Conservation (phyloP, 2,329 filamentous ascomycete genomes). For the Fusarium phyllophilum region DNA sequence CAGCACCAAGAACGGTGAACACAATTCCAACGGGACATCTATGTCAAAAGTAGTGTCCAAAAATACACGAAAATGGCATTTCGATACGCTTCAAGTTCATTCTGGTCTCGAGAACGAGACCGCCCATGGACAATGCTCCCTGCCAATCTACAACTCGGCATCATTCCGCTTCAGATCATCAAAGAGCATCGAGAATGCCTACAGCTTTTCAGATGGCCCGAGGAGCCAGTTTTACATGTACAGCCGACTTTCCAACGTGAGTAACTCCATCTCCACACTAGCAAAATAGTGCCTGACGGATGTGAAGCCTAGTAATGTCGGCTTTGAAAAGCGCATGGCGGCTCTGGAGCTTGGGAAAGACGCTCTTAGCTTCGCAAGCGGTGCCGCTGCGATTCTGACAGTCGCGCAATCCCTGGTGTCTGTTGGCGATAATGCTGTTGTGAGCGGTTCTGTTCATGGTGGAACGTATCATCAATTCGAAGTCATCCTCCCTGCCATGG, state of each 20-base stretch:
- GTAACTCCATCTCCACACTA: no score
- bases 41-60: background rate
- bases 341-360: background rate
- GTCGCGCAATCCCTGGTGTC: background rate
- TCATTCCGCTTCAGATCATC: background rate
- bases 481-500: background rate
- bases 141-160: background rate
- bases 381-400: background rate
- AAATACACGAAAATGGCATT: background rate
- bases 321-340: conserved; percentile 10
- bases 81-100: background rate
- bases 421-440: conserved; percentile 3
- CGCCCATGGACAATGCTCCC: background rate
- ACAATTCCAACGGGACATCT: background rate
- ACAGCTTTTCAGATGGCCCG: background rate
- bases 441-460: background rate
- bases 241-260: background rate
- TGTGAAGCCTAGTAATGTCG: background rate
- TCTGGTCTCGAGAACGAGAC: background rate
- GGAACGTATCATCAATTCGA: conserved; percentile 9
- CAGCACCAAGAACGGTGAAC: background rate
- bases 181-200: background rate
- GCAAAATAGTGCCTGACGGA: background rate
- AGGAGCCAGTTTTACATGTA: background rate
- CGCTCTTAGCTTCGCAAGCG: background rate